Percentiles rank a stretch among this genome's conserved stretches.
phyloP scores from a whole-genome alignment of 352 stramenopile species.

The Pythium pyrilobum region DNA sequence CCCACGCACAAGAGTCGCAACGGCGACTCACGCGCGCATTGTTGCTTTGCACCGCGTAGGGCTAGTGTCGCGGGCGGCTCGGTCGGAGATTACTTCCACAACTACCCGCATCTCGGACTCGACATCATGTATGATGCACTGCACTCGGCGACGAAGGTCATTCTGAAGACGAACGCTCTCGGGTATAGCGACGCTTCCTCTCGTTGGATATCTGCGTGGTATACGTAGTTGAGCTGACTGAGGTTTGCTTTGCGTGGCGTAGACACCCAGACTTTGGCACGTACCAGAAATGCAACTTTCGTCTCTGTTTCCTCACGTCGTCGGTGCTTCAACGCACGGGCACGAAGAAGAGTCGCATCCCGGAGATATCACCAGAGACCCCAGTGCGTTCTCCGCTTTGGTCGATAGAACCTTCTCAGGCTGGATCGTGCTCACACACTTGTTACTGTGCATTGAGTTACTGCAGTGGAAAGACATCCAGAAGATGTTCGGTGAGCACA shows the following conservation, averaged over 20 bases:
- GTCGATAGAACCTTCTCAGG: no score
- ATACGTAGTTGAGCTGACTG: neutral
- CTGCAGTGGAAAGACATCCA: conserved; percentile 54
- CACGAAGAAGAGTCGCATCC: conserved; percentile 36
- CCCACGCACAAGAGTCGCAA: no score
- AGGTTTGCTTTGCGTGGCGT: neutral
- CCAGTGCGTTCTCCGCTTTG: conserved; percentile 22
- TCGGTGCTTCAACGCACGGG: conserved; percentile 36
- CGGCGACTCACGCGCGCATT: no score
- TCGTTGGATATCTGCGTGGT: no score
- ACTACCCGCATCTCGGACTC: conserved; percentile 76
- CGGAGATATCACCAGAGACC: conserved; percentile 63
- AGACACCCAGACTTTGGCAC: conserved; percentile 76
- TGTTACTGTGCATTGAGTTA: no score
- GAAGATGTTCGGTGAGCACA: conserved; percentile 36
- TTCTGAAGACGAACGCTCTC: conserved; percentile 76
- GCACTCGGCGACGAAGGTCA: conserved; percentile 69
- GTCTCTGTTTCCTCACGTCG: conserved; percentile 45
- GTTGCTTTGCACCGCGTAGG: conserved; percentile 16
- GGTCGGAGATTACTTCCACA: conserved; percentile 79
- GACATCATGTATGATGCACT: conserved; percentile 74
- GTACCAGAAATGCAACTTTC: conserved; percentile 87
- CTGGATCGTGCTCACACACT: no score
- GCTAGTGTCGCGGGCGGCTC: conserved; percentile 46
- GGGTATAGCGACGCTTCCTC: conserved; percentile 41